Conservation (phyloP, 148 eudicot species). For the Amaranthus cruentus region DNA sequence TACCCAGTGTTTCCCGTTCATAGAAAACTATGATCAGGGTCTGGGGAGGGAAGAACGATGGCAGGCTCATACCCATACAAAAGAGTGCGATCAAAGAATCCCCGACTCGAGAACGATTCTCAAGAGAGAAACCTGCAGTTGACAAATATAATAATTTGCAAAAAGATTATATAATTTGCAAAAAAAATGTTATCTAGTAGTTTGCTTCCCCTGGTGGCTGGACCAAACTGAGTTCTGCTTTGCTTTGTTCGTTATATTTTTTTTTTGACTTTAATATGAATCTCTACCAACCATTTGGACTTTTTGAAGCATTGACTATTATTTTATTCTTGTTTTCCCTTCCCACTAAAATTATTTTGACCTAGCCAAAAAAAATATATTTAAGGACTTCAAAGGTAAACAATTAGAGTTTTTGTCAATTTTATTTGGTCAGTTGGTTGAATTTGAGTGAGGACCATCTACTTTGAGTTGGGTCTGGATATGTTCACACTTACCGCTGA, state of each 20-base stretch:
- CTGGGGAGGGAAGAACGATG: too few species aligned
- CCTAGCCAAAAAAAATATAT: neutral
- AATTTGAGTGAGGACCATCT: too few species aligned
- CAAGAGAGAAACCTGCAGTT: too few species aligned
- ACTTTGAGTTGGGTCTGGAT: too few species aligned
- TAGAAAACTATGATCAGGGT: too few species aligned
- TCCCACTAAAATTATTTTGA: neutral
- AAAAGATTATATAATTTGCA: neutral
- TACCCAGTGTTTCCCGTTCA: too few species aligned
- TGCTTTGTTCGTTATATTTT: neutral
- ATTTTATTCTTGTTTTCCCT: neutral
- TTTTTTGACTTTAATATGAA: neutral
- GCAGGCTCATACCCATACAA: neutral
- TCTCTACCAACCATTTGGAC: neutral
- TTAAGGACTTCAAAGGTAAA: neutral
- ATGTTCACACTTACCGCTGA: too few species aligned
- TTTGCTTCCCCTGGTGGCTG: constrained; percentile 9
- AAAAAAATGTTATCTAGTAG: neutral
- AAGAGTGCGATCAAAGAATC: neutral
- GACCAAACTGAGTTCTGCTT: neutral
- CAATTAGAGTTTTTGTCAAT: too few species aligned
- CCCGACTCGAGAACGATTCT: neutral
- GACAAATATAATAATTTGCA: too few species aligned
- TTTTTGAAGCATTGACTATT: neutral
- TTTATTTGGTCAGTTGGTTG: too few species aligned